phyloP scores from a whole-genome alignment of 805 yeast species.

The Saturnispora kantuleensis region DNA sequence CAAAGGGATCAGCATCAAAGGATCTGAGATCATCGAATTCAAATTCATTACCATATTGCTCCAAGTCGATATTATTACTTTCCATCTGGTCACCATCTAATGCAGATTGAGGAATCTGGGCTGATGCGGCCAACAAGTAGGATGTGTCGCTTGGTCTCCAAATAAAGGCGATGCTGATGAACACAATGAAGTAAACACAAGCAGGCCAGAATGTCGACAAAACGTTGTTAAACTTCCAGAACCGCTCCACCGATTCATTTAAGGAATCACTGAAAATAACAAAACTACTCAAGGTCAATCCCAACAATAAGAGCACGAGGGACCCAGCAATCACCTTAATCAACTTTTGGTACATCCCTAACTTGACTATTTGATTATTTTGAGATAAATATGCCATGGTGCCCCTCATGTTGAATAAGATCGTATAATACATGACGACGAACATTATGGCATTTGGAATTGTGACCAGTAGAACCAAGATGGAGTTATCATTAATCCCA shows the following conservation, averaged over 20 bases:
- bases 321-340: slow-evolving; percentile 69
- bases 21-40: slow-evolving; percentile 50
- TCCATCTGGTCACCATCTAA: slow-evolving; percentile 24
- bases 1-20: slow-evolving; percentile 28
- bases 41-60: slow-evolving; percentile 41
- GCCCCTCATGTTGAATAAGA: slow-evolving; percentile 58
- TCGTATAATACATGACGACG: slow-evolving; percentile 63
- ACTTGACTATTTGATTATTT: slow-evolving; percentile 87
- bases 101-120: slow-evolving; percentile 68
- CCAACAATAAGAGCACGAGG: slow-evolving; percentile 57
- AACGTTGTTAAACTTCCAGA: slow-evolving; percentile 90
- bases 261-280: slow-evolving; percentile 65
- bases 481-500: slow-evolving; percentile 36
- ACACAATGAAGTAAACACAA: slow-evolving; percentile 73
- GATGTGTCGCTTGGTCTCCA: slow-evolving; percentile 99
- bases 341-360: slow-evolving; percentile 73
- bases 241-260: slow-evolving; percentile 67
- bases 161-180: slow-evolving; percentile 73
- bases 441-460: slow-evolving; percentile 67
- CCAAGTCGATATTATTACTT: slow-evolving; percentile 19
- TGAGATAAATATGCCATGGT: slow-evolving; percentile 67
- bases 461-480: slow-evolving; percentile 42
- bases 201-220: slow-evolving; percentile 93
- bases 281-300: slow-evolving; percentile 61
- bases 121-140: slow-evolving; percentile 87